Percentiles rank a stretch among this genome's conserved stretches.
Evolutionary conservation across 163 green algal genomes (phyloP).

Genomic region (Scenedesmus sp.): DNA sequence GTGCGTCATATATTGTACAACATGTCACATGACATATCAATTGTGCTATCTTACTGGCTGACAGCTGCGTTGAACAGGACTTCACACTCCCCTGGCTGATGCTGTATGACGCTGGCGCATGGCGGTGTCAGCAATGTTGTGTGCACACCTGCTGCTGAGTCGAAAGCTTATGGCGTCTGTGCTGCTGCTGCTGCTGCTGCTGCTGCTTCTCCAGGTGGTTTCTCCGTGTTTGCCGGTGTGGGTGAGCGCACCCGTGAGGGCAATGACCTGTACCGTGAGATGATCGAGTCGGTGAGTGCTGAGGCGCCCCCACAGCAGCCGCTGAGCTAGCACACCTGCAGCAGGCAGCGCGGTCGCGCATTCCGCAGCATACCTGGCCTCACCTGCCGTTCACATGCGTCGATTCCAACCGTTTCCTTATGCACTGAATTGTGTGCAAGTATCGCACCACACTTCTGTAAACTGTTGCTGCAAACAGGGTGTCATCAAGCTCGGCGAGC

Average conservation of each 20-base stretch:
- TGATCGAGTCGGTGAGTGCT: slow-evolving; percentile 92
- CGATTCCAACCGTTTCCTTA: no score
- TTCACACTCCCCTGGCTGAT: not conserved
- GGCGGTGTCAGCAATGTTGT: not conserved
- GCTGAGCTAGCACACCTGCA: not conserved
- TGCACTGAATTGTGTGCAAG: no score
- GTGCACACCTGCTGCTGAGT: not conserved
- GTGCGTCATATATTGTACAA: slow-evolving; percentile 71
- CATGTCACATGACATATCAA: not conserved
- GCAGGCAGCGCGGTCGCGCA: not conserved
- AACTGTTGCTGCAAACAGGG: slow-evolving; percentile 64
- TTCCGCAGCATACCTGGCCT: no score
- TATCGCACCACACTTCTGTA: not conserved
- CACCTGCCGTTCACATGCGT: no score
- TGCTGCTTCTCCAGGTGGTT: slow-evolving; percentile 87
- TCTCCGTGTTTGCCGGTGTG: slow-evolving; percentile 99
- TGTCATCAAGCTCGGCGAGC: slow-evolving; percentile 95
- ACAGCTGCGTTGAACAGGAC: not conserved
- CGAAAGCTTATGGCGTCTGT: not conserved
- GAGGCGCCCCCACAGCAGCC: not conserved
- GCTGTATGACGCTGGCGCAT: not conserved
- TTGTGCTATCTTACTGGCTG: not conserved
- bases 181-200: slow-evolving; percentile 5
- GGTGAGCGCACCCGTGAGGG: slow-evolving; percentile 99
- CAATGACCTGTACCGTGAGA: slow-evolving; percentile 99